Base-by-base conservation (phyloP, 1,284 basidiomycete species). In the Veloboletus limbatus region DNA sequence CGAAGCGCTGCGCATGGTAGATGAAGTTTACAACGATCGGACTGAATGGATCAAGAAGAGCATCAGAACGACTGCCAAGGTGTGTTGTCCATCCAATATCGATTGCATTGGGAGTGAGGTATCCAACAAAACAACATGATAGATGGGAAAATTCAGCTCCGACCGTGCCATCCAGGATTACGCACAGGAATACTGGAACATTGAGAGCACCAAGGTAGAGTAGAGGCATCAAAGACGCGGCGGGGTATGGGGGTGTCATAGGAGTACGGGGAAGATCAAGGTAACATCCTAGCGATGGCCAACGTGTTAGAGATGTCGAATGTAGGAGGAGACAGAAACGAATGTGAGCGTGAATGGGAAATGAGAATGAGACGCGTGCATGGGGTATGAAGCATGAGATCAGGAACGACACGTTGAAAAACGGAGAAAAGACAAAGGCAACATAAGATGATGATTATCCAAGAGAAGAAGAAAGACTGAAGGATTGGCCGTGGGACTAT, bases 81-180 rank as follows among this genome's bases (percentile, higher is more conserved):
- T 79, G 44, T 22, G 69, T 45, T 22, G 69, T 45, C 6, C 37
- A 48, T 26, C 16, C 17, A 22, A 34, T n/a, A n/a, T 30, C 27
- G 33, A 43, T 37, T 42, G 30, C 21, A 48, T 47, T 26, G 16
- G 28, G 27, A 18, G 30, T 24, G 33, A 4, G 52, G 58, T 56
- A 47, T 55, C 36, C 31, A 36, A 48, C 39, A 30, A 27, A 46
- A n/a, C n/a, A n/a, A n/a, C n/a, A n/a, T n/a, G n/a, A 54, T 63
- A 89, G 81, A 96, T 95, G 92, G 92, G 92, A 67, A 92, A 93
- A 65, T 96, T 96, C 74, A 91, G 89, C 66, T 91, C 88, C 33
- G 93, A 96, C 65, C 80, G 93, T 46, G 89, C 90, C 3, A 93
- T 95, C 59, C 81, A 84, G 57, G 88, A 92, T 65, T 95, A 95